A percentile compares a stretch with the other conserved stretches of the same genome.
These are phyloP conservation scores for Penicillium angulare DNA, from an alignment of 495 filamentous ascomycete genomes.

Conservation along the genomic window DNA sequence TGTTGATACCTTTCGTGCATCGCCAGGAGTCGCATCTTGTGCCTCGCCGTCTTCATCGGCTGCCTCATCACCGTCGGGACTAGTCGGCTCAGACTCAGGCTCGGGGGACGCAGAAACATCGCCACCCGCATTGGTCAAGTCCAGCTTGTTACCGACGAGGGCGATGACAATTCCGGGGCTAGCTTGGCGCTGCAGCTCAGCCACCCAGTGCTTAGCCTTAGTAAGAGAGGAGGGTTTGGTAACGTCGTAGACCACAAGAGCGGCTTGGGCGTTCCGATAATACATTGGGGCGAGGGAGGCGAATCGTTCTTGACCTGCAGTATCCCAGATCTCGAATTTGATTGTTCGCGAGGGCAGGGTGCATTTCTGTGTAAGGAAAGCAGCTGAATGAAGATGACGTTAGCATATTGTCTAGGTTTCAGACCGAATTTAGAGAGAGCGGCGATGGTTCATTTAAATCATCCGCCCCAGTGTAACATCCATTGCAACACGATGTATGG, in stretches of 20 bases:
- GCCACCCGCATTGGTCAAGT: conserved; percentile 66
- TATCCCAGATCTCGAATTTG: conserved; percentile 99
- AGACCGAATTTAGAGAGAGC: background rate
- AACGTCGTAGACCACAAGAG: conserved; percentile 98
- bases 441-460: background rate
- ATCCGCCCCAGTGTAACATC: background rate
- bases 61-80: conserved; percentile 35
- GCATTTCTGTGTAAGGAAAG: conserved; percentile 98
- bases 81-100: conserved; percentile 24
- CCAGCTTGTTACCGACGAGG: conserved; percentile 95
- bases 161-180: conserved; percentile 97
- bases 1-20: conserved; percentile 82
- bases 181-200: conserved; percentile 96
- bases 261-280: conserved; percentile 98
- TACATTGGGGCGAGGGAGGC: conserved; percentile 98
- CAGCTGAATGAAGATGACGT: conserved; percentile 62
- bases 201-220: conserved; percentile 99
- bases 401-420: conserved; percentile 17
- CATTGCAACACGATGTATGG: background rate
- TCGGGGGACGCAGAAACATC: conserved; percentile 34
- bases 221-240: conserved; percentile 93
- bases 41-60: conserved; percentile 54
- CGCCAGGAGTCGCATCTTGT: conserved; percentile 60
- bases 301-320: conserved; percentile 96
- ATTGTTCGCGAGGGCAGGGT: conserved; percentile 93